These are phyloP conservation scores for Cercophora newfieldiana DNA, from an alignment of 495 filamentous ascomycete genomes.

Conservation along the genomic window DNA sequence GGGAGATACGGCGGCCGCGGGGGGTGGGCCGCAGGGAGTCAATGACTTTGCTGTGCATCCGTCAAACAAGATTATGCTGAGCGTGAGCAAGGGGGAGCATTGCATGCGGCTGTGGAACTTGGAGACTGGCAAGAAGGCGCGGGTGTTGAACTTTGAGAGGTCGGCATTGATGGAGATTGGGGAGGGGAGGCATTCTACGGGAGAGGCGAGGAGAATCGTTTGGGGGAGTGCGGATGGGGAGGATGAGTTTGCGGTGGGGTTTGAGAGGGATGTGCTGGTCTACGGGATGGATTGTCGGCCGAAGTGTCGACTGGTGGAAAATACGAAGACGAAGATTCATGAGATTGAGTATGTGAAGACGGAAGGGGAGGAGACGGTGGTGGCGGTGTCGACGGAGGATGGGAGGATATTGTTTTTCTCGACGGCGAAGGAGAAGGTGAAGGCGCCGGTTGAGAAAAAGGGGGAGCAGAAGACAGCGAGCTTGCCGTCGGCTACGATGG, in stretches of 20 bases:
- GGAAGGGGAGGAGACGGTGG: constrained; percentile 48
- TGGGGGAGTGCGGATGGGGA: constrained; percentile 70
- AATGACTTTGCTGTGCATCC: constrained; percentile 96
- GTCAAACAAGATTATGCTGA: constrained; percentile 93
- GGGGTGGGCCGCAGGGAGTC: constrained; percentile 81
- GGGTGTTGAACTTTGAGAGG: constrained; percentile 78
- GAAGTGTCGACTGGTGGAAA: constrained; percentile 67
- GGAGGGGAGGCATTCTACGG: constrained; percentile 71
- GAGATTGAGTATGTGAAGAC: constrained; percentile 68
- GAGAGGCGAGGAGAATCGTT: constrained; percentile 79
- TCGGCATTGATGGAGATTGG: constrained; percentile 67
- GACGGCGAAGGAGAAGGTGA: constrained; percentile 49
- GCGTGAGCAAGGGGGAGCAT: constrained; percentile 81
- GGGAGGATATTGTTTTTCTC: constrained; percentile 85
- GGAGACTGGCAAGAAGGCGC: constrained; percentile 92
- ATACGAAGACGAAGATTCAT: constrained; percentile 75
- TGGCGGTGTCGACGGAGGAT: constrained; percentile 90
- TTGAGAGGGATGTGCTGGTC: constrained; percentile 80
- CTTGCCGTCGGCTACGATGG: constrained; percentile 52
- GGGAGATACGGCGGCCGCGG: constrained; percentile 85
- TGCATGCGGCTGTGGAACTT: constrained; percentile 96
- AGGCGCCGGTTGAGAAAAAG: constrained; percentile 16
- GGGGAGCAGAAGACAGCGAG: constrained; percentile 12
- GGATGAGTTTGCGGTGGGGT: constrained; percentile 85
- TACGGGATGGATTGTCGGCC: constrained; percentile 87